phyloP scores from a whole-genome alignment of 2,329 filamentous ascomycete genomes.

The Xylariaceae sp. region DNA sequence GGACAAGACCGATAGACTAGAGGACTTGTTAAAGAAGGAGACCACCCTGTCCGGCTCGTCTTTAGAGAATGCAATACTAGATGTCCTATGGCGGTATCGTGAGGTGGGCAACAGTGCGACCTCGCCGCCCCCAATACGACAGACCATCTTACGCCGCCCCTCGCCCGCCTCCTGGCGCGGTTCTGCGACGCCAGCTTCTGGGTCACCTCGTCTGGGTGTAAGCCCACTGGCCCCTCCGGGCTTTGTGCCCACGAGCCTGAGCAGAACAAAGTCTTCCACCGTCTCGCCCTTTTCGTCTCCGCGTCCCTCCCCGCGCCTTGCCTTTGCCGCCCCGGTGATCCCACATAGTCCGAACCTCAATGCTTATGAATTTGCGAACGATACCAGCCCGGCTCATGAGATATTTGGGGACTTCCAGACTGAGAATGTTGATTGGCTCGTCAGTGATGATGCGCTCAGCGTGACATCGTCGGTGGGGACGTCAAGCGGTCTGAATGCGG shows the following conservation, averaged over 20 bases:
- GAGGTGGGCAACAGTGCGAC: conserved; percentile 60
- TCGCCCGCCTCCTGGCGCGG: conserved; percentile 94
- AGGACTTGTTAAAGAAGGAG: conserved; percentile 77
- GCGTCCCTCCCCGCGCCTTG: conserved; percentile 84
- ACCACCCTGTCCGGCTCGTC: conserved; percentile 70
- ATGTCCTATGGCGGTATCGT: conserved; percentile 83
- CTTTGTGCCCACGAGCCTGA: conserved; percentile 74
- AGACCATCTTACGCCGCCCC: conserved; percentile 82
- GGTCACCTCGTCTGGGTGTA: conserved; percentile 76
- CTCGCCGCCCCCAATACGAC: conserved; percentile 80
- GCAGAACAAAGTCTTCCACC: conserved; percentile 70
- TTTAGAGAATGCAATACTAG: conserved; percentile 85
- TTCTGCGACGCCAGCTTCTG: conserved; percentile 73
- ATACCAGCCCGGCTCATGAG: conserved; percentile 74
- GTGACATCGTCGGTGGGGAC: conserved; percentile 70
- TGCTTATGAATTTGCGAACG: conserved; percentile 88
- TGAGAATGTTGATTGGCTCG: conserved; percentile 95
- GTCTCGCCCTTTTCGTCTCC: conserved; percentile 93
- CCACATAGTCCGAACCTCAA: conserved; percentile 92
- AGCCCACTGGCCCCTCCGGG: conserved; percentile 82
- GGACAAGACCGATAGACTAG: conserved; percentile 88
- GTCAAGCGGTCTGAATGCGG: conserved; percentile 69
- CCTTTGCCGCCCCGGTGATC: conserved; percentile 83
- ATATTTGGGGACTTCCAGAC: conserved; percentile 87
- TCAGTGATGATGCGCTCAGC: conserved; percentile 81